A percentile compares a stretch with the other conserved stretches of the same genome.
These are phyloP conservation scores for Silene coronaria DNA, from an alignment of 179 eudicot species.

Conservation along the genomic window DNA sequence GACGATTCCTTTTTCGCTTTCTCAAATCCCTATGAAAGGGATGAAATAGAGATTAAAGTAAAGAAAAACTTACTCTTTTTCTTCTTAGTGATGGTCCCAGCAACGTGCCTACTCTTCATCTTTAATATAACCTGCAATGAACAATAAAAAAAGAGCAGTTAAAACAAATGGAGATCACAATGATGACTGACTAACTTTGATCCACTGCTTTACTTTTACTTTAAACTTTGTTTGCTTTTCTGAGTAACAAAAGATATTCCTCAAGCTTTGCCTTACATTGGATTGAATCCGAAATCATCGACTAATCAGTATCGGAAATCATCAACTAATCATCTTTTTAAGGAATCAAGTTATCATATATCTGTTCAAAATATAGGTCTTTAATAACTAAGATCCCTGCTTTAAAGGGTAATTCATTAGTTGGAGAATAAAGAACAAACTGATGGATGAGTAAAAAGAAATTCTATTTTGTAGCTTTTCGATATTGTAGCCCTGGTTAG, in stretches of 20 bases:
- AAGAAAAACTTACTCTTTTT: conserved; percentile 76
- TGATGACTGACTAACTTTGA: conserved; percentile 27
- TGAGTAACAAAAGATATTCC: conserved; percentile 18
- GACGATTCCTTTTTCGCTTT: conserved; percentile 46
- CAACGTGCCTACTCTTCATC: conserved; percentile 98
- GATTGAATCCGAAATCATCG: conserved; percentile 18
- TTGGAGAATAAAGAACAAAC: neutral
- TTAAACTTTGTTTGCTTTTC: conserved; percentile 32
- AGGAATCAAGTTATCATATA: neutral
- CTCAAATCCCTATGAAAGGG: conserved; percentile 67
- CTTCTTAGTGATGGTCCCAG: conserved; percentile 99
- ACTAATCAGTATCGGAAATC: conserved; percentile 21
- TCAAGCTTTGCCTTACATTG: conserved; percentile 12
- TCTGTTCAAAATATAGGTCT: neutral
- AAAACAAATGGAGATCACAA: conserved; percentile 29
- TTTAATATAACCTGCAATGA: conserved; percentile 72
- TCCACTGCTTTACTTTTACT: conserved; percentile 27
- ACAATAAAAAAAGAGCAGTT: conserved; percentile 19
- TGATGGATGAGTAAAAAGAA: too few relatives aligned
- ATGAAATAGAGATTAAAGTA: conserved; percentile 37
- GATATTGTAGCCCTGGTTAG: too few relatives aligned
- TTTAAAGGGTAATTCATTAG: neutral
- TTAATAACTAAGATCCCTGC: neutral
- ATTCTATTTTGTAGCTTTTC: too few relatives aligned
- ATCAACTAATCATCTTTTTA: conserved; percentile 12